A percentile compares a stretch with the other conserved stretches of the same genome.
These are phyloP conservation scores for Sicyos edulis DNA, from an alignment of 306 rosid species.

Conservation along the genomic window DNA sequence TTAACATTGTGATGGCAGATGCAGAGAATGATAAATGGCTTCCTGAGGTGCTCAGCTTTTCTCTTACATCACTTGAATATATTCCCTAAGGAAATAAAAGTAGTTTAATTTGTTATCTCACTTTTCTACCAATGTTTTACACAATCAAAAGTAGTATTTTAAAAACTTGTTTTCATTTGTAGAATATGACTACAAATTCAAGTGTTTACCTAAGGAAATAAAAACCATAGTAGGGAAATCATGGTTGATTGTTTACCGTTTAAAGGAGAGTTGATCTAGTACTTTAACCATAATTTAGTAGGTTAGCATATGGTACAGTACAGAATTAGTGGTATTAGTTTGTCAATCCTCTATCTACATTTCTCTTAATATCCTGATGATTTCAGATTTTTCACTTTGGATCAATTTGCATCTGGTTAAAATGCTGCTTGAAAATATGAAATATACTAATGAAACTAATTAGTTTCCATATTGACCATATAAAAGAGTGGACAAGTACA, in stretches of 20 bases:
- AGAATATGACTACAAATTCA: too few species aligned
- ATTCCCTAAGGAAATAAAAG: too few species aligned
- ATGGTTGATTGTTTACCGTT: not conserved
- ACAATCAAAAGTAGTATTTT: too few species aligned
- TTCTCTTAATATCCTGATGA: not conserved
- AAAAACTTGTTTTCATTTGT: too few species aligned
- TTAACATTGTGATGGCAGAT: conserved; percentile 79
- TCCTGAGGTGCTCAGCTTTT: conserved; percentile 40
- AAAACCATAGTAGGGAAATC: too few species aligned
- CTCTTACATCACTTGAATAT: not conserved
- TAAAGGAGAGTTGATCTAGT: not conserved
- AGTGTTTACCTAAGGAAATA: too few species aligned
- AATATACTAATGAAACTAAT: not conserved
- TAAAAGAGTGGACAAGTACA: not conserved
- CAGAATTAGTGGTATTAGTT: not conserved
- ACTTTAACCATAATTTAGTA: not conserved
- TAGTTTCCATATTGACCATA: not conserved
- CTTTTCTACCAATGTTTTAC: too few species aligned
- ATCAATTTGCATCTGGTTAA: not conserved
- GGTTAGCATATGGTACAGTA: not conserved
- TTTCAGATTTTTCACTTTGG: not conserved
- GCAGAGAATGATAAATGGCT: conserved; percentile 88
- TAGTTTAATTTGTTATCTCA: too few species aligned
- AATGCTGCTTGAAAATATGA: conserved; percentile 9
- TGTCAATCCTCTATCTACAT: not conserved